Percentiles rank a stretch among this genome's conserved stretches.
Conservation (phyloP, 345 rosid species). For the Ceriops decandra region DNA sequence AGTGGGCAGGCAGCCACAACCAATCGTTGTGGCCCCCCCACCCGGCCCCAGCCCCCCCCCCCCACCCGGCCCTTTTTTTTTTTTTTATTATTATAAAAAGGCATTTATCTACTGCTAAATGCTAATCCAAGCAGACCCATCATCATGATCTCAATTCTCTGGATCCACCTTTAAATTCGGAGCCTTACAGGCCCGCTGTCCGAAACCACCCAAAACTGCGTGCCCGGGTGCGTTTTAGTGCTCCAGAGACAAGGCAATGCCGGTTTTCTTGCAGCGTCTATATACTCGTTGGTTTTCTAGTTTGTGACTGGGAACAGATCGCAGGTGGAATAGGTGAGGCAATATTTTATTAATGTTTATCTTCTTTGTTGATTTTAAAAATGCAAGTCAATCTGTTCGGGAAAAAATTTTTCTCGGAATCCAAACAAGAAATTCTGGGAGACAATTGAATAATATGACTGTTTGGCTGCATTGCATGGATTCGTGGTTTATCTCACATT, state of each 20-base stretch:
- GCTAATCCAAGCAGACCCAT: too few species aligned
- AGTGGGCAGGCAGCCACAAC: constrained; percentile 28
- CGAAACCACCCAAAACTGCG: background rate
- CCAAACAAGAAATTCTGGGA: background rate
- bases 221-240: too few species aligned
- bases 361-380: background rate
- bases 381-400: background rate
- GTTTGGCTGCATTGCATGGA: background rate
- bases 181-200: background rate
- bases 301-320: too few species aligned
- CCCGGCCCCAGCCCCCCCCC: too few species aligned
- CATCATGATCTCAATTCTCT: background rate
- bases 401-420: too few species aligned
- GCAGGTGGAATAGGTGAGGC: too few species aligned
- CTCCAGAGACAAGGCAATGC: background rate
- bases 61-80: too few species aligned
- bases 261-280: background rate
- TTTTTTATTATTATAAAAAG: too few species aligned
- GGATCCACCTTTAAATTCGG: background rate
- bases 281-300: background rate
- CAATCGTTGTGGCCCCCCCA: background rate
- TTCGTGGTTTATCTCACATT: background rate
- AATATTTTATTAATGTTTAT: too few species aligned
- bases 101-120: too few species aligned
- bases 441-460: background rate